Percentiles rank a stretch among this genome's conserved stretches.
phyloP scores from a whole-genome alignment of 257 asterid genomes.

The Nicotiana otophora region DNA sequence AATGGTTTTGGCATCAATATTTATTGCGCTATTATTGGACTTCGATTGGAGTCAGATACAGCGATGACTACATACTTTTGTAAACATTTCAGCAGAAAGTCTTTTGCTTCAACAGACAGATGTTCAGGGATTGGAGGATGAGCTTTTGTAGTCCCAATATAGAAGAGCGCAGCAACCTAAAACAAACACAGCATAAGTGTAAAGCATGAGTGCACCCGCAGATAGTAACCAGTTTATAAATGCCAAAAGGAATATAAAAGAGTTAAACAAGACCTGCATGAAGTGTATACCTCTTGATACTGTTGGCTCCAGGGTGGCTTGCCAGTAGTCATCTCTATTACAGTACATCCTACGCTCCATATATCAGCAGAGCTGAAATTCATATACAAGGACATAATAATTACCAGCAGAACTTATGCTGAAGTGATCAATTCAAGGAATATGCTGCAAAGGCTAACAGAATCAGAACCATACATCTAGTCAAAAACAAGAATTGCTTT shows the following conservation, averaged over 20 bases:
- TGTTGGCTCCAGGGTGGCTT: slow-evolving; percentile 99
- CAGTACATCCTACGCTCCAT: slow-evolving; percentile 99
- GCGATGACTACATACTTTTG: slow-evolving; percentile 55
- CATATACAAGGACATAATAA: background rate
- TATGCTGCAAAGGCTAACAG: background rate
- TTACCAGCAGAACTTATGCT: slow-evolving; percentile 2
- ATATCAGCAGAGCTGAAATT: slow-evolving; percentile 84
- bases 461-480: background rate
- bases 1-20: background rate
- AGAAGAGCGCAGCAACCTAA: slow-evolving; percentile 97
- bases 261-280: background rate
- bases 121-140: slow-evolving; percentile 99
- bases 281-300: slow-evolving; percentile 55
- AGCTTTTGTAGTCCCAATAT: slow-evolving; percentile 95
- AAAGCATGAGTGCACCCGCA: background rate
- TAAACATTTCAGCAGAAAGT: slow-evolving; percentile 81
- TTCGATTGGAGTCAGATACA: background rate
- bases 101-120: slow-evolving; percentile 84
- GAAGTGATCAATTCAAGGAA: background rate
- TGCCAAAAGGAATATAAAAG: background rate
- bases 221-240: background rate
- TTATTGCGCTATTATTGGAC: background rate
- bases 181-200: background rate
- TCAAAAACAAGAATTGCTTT: background rate
- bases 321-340: slow-evolving; percentile 99